phyloP scores from a whole-genome alignment of 2,329 filamentous ascomycete genomes.

The Leptographium radiaticola region DNA sequence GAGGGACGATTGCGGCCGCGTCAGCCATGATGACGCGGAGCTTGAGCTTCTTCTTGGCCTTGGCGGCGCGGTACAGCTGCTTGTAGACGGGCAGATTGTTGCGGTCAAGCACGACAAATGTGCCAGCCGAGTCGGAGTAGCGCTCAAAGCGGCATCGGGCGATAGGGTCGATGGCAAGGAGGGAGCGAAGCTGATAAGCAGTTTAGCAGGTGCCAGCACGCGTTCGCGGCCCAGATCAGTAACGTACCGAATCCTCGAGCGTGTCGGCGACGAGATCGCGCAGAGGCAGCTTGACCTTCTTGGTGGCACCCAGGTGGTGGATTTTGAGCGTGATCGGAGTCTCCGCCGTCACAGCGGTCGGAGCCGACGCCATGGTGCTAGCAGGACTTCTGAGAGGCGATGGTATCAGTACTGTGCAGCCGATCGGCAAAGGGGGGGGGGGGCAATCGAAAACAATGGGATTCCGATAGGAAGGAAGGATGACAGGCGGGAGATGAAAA shows the following conservation, averaged over 20 bases:
- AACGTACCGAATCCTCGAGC: constrained; percentile 73
- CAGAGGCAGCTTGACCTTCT: constrained; percentile 81
- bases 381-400: not conserved
- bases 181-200: constrained; percentile 47
- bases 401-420: not conserved
- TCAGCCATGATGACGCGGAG: constrained; percentile 48
- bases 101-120: constrained; percentile 68
- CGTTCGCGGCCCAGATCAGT: too few species aligned
- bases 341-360: constrained; percentile 33
- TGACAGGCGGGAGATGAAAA: not conserved
- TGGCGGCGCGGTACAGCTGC: constrained; percentile 90
- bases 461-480: not conserved
- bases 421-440: not conserved
- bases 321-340: constrained; percentile 80
- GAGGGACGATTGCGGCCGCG: not conserved
- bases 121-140: constrained; percentile 82
- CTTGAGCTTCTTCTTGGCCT: constrained; percentile 95
- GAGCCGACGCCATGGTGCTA: constrained; percentile 20
- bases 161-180: constrained; percentile 51
- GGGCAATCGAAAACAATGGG: not conserved
- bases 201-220: not conserved
- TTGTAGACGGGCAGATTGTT: constrained; percentile 79
- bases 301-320: constrained; percentile 58
- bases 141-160: constrained; percentile 65
- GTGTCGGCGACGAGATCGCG: constrained; percentile 63